phyloP scores from a whole-genome alignment of 805 yeast genomes.

The Dipodascus geniculatus region DNA sequence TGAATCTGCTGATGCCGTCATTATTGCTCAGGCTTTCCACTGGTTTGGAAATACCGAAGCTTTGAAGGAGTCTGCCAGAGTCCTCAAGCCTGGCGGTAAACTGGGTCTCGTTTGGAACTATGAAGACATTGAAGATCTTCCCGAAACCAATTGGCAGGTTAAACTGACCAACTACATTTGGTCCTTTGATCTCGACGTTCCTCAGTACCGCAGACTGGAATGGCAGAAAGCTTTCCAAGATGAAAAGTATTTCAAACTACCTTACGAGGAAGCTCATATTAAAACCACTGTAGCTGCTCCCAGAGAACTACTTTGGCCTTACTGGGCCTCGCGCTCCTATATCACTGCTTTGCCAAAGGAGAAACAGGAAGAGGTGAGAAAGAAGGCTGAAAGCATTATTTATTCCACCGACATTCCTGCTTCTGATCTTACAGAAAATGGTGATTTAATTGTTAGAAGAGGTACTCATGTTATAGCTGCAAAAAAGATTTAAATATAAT shows the following conservation, averaged over 20 bases:
- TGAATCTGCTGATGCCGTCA: slow-evolving; percentile 35
- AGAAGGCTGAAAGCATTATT: slow-evolving; percentile 24
- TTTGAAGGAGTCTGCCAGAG: slow-evolving; percentile 38
- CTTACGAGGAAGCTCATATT: slow-evolving; percentile 24
- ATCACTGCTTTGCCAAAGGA: slow-evolving; percentile 34
- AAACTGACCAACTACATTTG: slow-evolving; percentile 27
- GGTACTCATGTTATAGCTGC: slow-evolving; percentile 22
- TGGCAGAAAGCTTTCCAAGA: slow-evolving; percentile 34
- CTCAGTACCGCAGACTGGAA: slow-evolving; percentile 40
- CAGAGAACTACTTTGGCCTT: slow-evolving; percentile 31
- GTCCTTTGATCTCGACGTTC: slow-evolving; percentile 34
- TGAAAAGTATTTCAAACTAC: slow-evolving; percentile 25
- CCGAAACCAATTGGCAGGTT: slow-evolving; percentile 29
- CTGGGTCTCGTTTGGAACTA: slow-evolving; percentile 52
- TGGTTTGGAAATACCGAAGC: slow-evolving; percentile 48
- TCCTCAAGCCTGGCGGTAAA: slow-evolving; percentile 38
- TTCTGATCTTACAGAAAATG: slow-evolving; percentile 4
- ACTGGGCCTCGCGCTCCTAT: slow-evolving; percentile 46
- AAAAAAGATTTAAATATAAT: slow-evolving; percentile 2
- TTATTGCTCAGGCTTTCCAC: slow-evolving; percentile 53
- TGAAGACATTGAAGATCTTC: slow-evolving; percentile 26
- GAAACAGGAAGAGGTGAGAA: slow-evolving; percentile 27
- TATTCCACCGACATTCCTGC: slow-evolving; percentile 4
- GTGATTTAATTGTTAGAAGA: slow-evolving; percentile 10
- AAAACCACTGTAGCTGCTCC: slow-evolving; percentile 18